Evolutionary conservation across 2,329 filamentous ascomycete species (phyloP), one percentile per base, ranked within the genome.

Genomic region (Hypoxylon sp.): DNA sequence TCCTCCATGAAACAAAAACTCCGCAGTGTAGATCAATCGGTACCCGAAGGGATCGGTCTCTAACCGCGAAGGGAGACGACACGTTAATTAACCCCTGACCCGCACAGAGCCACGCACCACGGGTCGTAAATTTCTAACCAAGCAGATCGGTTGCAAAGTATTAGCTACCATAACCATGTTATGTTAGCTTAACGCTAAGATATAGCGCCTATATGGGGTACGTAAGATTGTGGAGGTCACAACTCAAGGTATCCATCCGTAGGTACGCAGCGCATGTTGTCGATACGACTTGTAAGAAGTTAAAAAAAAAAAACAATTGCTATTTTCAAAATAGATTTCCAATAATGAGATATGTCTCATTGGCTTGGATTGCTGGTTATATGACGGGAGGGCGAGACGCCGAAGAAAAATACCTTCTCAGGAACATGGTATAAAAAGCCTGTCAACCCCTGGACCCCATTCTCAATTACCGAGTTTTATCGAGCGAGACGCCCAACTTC

Each of bases 71-170:
- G 25, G 21, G 21, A 38, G 21, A 43, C 19, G 43, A 56, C 43
- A 56, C 51, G 60, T 62, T 43, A 38, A 30, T 11, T 11, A 48
- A 56, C 43, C 59, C 59, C 59, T 55, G 50, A 61, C 55, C 55
- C 49, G 59, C 21, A 25, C 49, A 28, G 32, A 50, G 41, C 59
- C 59, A 61, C 59, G 50, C 58, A 36, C 23, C 50, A 34, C 30
- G 43, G 45, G 17, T 52, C 60, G 60, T 46, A 36, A 11, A 57
- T 52, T 46, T 36, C 23, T 43, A 10, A 25, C 60, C 52, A 57
- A 56, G 56, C 45, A 30, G 23, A 57, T 62, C 43, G 53, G 10
- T 25, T 50, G 36, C 23, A 6, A 30, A 36, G 17, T 30, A 25
- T 51, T 57, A 43, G 41, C 43, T 46, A 36, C 6, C 25, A 14